Percentiles rank a stretch among this genome's conserved stretches.
These are phyloP conservation scores for Hypoxylon sp. DNA, from an alignment of 2,329 filamentous ascomycete genomes.

Conservation along the genomic window DNA sequence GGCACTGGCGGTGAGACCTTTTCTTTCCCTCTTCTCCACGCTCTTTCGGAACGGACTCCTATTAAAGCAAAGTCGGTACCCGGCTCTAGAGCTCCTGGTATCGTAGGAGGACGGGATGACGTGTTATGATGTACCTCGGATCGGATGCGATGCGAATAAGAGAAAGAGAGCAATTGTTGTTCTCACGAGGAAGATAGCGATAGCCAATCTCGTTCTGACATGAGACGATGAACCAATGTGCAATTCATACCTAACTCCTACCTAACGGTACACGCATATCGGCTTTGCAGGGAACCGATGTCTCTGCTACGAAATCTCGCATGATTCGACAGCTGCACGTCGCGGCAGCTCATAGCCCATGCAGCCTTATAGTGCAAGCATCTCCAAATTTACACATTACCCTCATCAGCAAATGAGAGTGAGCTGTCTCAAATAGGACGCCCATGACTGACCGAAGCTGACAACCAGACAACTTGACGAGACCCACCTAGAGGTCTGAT, in stretches of 20 bases:
- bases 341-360: conserved; percentile 19
- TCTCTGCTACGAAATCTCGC: no score
- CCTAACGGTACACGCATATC: no score
- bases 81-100: conserved; percentile 13
- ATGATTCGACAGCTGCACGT: conserved; percentile 31
- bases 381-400: conserved; percentile 7
- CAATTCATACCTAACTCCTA: no score
- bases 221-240: not conserved
- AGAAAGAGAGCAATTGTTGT: not conserved
- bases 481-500: conserved; percentile 1
- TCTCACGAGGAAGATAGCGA: not conserved
- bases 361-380: conserved; percentile 33
- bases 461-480: no score
- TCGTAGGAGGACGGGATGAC: not conserved
- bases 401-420: no score
- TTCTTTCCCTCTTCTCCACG: not conserved
- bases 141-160: not conserved
- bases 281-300: no score
- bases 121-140: not conserved
- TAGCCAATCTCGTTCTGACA: not conserved
- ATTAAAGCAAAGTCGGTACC: conserved; percentile 22
- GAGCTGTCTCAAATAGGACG: conserved; percentile 13
- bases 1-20: conserved; percentile 33
- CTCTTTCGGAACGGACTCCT: conserved; percentile 6
- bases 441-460: conserved; percentile 30